Evolutionary conservation across 2,329 filamentous ascomycete species (phyloP).

Genomic region (Xylariomycetidae sp.): DNA sequence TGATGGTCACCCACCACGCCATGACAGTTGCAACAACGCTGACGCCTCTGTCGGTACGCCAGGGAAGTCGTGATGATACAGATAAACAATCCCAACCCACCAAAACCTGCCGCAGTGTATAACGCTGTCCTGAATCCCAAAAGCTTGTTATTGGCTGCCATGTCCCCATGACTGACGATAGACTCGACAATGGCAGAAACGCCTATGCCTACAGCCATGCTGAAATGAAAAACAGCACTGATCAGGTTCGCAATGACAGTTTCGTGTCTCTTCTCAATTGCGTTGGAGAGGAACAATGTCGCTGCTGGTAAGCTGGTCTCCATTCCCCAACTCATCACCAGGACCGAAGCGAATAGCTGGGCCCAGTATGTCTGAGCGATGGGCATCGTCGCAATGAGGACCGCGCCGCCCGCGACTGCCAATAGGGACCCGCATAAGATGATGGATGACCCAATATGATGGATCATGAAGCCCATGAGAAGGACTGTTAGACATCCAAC

Average conservation of each 20-base stretch:
- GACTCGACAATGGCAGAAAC: slow-evolving; percentile 61
- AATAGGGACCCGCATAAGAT: slow-evolving; percentile 41
- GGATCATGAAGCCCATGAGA: slow-evolving; percentile 23
- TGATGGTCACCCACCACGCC: slow-evolving; percentile 1
- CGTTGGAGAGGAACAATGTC: slow-evolving; percentile 55
- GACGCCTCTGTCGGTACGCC: slow-evolving; percentile 3
- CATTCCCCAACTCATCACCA: slow-evolving; percentile 60
- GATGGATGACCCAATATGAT: slow-evolving; percentile 19
- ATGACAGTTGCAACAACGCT: slow-evolving; percentile 3
- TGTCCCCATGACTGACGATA: slow-evolving; percentile 21
- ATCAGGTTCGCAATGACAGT: slow-evolving; percentile 17
- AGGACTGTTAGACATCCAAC: slow-evolving; percentile 23
- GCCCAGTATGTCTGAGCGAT: slow-evolving; percentile 59
- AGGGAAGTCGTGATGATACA: slow-evolving; percentile 10
- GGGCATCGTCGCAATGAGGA: slow-evolving; percentile 44
- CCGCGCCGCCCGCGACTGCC: slow-evolving; percentile 38
- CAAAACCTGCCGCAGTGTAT: slow-evolving; percentile 18
- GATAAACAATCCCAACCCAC: slow-evolving; percentile 15
- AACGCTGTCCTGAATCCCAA: slow-evolving; percentile 18
- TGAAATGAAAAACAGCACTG: slow-evolving; percentile 61
- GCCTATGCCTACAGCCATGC: slow-evolving; percentile 60
- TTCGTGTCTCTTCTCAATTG: slow-evolving; percentile 36
- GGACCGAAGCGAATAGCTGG: slow-evolving; percentile 53
- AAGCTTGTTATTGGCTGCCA: slow-evolving; percentile 10
- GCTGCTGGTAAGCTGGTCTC: slow-evolving; percentile 64